These are phyloP conservation scores for Stentor coeruleus DNA, from an alignment of 73 alveolate genomes.

Conservation along the genomic window DNA sequence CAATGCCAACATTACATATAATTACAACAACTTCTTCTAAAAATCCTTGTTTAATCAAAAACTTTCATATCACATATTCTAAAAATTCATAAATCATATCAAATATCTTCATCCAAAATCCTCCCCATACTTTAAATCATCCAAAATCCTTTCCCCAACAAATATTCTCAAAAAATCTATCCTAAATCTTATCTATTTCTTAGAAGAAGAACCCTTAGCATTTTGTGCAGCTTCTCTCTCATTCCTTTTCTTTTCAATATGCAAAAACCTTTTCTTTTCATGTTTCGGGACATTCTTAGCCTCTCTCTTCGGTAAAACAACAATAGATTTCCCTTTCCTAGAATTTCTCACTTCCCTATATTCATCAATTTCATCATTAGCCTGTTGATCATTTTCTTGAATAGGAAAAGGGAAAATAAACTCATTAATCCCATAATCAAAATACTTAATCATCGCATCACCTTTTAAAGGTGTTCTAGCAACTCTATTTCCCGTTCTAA, in stretches of 20 bases:
- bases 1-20: too few relatives aligned
- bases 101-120: too few relatives aligned
- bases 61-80: too few relatives aligned
- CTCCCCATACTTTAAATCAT: too few relatives aligned
- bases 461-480: background rate
- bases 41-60: too few relatives aligned
- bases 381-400: background rate
- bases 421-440: background rate
- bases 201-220: too few relatives aligned
- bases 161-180: too few relatives aligned
- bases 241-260: background rate
- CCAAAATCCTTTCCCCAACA: too few relatives aligned
- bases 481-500: slow-evolving; percentile 29
- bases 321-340: background rate
- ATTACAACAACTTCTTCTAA: too few relatives aligned
- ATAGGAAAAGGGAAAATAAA: background rate
- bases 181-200: too few relatives aligned
- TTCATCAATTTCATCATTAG: background rate
- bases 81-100: too few relatives aligned
- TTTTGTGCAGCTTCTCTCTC: too few relatives aligned
- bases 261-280: background rate
- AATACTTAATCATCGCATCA: background rate
- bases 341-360: background rate
- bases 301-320: background rate
- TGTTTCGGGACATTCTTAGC: background rate